Conservation (phyloP, 2,329 filamentous ascomycete species). For the Aspergillus fructus region DNA sequence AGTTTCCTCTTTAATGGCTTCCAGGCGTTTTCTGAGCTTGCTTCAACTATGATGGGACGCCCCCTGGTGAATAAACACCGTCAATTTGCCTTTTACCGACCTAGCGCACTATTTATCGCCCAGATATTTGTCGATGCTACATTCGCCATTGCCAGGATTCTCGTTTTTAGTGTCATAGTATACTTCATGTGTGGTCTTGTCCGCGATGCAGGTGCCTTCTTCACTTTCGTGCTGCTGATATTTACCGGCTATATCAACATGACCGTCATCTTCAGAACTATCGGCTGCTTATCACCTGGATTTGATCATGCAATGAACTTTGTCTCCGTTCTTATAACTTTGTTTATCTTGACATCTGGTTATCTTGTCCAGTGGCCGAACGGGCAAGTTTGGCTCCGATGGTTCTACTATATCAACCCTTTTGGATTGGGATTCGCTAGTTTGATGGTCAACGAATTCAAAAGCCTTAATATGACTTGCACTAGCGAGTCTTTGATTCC, state of each 20-base stretch:
- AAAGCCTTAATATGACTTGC: constrained; percentile 67
- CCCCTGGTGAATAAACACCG: constrained; percentile 81
- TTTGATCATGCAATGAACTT: constrained; percentile 86
- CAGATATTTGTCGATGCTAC: constrained; percentile 77
- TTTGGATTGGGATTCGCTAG: constrained; percentile 72
- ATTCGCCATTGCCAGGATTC: constrained; percentile 68
- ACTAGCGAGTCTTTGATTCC: constrained; percentile 68
- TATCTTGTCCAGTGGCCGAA: constrained; percentile 79
- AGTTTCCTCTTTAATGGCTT: constrained; percentile 84
- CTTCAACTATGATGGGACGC: constrained; percentile 71
- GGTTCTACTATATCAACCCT: constrained; percentile 77
- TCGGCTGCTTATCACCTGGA: constrained; percentile 73
- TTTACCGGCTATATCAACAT: constrained; percentile 68
- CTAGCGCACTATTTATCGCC: constrained; percentile 78
- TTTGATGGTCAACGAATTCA: constrained; percentile 87
- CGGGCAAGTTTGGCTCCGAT: constrained; percentile 73
- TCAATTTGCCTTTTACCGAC: constrained; percentile 78
- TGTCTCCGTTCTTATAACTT: constrained; percentile 73
- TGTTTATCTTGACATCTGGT: constrained; percentile 78
- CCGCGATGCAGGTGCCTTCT: constrained; percentile 72
- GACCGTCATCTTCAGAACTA: constrained; percentile 74
- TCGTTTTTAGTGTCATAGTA: constrained; percentile 71
- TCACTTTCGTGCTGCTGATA: constrained; percentile 72
- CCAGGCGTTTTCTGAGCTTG: constrained; percentile 77
- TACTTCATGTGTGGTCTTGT: constrained; percentile 75